Conservation (phyloP, 495 filamentous ascomycete genomes). For the Mytilinidion resinicola region DNA sequence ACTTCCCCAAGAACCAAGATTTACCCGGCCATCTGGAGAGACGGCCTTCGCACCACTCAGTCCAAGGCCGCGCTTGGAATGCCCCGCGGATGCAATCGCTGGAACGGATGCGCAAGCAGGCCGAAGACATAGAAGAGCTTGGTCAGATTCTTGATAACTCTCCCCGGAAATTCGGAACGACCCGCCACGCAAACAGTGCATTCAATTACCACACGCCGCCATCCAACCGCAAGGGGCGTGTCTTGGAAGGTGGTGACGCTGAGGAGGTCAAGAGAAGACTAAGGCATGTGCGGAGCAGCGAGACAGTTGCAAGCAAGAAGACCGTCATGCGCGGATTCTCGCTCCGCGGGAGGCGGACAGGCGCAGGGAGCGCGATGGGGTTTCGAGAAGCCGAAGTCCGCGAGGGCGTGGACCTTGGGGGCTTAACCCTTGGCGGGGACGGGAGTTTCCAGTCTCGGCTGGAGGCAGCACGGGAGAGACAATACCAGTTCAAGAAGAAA, state of each 20-base stretch:
- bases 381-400: constrained; percentile 23
- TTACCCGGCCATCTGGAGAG: constrained; percentile 14
- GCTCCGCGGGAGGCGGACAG: constrained; percentile 12
- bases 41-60: constrained; percentile 28
- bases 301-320: constrained; percentile 18
- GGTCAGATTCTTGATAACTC: constrained; percentile 30
- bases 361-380: constrained; percentile 13
- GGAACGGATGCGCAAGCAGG: constrained; percentile 32
- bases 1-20: constrained; percentile 2
- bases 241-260: constrained; percentile 20
- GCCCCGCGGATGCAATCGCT: constrained; percentile 37
- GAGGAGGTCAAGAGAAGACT: constrained; percentile 17
- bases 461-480: constrained; percentile 18
- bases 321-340: constrained; percentile 9
- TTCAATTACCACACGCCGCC: constrained; percentile 33
- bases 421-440: constrained; percentile 9
- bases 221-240: constrained; percentile 28
- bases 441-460: constrained; percentile 14
- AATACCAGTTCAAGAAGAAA: constrained; percentile 17
- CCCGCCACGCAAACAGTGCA: constrained; percentile 11
- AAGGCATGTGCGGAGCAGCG: constrained; percentile 19
- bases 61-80: constrained; percentile 39
- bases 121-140: constrained; percentile 31
- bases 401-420: constrained; percentile 24
- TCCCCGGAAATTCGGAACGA: constrained; percentile 29